Conservation (phyloP, 352 stramenopile genomes). For the Aphanomyces cochlioides region DNA sequence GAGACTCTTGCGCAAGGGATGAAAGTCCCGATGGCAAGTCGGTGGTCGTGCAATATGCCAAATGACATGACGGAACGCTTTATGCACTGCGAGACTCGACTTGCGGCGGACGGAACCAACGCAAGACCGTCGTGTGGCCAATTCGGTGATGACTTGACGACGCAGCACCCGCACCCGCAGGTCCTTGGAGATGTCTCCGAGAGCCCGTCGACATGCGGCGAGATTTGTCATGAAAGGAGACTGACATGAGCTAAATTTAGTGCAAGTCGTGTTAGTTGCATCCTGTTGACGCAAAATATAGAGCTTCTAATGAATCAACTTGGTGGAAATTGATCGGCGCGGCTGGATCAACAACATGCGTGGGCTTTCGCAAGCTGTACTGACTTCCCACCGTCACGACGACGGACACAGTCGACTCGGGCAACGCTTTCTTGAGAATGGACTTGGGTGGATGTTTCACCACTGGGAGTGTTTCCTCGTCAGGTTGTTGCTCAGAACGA, state of each 20-base stretch:
- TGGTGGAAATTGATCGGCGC: not conserved
- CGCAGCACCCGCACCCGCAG: conserved; percentile 12
- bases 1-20: not conserved
- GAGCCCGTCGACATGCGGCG: conserved; percentile 9
- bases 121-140: not conserved
- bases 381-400: not conserved
- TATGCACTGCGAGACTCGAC: not conserved
- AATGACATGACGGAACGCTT: not conserved
- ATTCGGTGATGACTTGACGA: conserved; percentile 18
- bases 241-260: conserved; percentile 7
- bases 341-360: too few relatives aligned
- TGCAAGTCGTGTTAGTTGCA: not conserved
- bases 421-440: not conserved
- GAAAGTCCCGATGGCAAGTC: not conserved
- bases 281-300: not conserved
- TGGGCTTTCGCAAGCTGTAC: conserved; percentile 4
- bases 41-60: not conserved
- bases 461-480: not conserved
- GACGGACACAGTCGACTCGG: not conserved
- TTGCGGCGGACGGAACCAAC: too few relatives aligned
- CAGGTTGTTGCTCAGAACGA: not conserved
- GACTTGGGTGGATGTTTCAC: not conserved
- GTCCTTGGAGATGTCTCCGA: conserved; percentile 11
- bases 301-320: not conserved
- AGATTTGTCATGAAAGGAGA: not conserved